A percentile compares a stretch with the other conserved stretches of the same genome.
These are phyloP conservation scores for Oryza nivara DNA, from an alignment of 176 grass and related monocot genomes.

Conservation along the genomic window DNA sequence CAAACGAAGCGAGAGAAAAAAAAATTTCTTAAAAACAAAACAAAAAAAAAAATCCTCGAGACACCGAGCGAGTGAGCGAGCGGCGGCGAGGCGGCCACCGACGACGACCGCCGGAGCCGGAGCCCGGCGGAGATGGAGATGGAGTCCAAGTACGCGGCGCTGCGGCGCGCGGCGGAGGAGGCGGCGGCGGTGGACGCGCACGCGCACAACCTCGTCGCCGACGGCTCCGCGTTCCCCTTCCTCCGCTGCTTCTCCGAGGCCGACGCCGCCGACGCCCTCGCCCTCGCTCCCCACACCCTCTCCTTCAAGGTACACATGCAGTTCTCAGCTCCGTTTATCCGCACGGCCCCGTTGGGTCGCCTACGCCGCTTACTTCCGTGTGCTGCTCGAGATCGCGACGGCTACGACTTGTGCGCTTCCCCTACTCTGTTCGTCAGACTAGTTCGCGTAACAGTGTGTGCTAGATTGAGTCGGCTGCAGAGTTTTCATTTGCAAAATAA, in stretches of 20 bases:
- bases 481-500: not conserved
- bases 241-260: slow-evolving; percentile 88
- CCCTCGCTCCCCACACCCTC: slow-evolving; percentile 71
- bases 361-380: not conserved
- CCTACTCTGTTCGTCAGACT: not conserved
- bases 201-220: slow-evolving; percentile 75
- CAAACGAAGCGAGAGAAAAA: slow-evolving; percentile 4
- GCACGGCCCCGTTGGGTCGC: not conserved
- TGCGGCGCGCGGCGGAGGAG: slow-evolving; percentile 62
- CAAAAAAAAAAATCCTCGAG: not conserved
- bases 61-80: not conserved
- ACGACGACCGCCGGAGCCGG: not conserved
- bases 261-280: slow-evolving; percentile 70
- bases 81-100: not conserved
- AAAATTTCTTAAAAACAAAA: no score
- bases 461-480: not conserved
- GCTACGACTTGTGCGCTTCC: not conserved
- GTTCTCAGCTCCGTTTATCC: not conserved
- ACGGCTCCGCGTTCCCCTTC: slow-evolving; percentile 72
- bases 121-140: not conserved
- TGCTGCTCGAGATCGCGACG: not conserved
- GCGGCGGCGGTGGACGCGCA: slow-evolving; percentile 79
- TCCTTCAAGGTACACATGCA: slow-evolving; percentile 78
- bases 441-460: not conserved
- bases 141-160: slow-evolving; percentile 61